Conservation (phyloP, 1,284 basidiomycete genomes). For the Irpex lacteus region DNA sequence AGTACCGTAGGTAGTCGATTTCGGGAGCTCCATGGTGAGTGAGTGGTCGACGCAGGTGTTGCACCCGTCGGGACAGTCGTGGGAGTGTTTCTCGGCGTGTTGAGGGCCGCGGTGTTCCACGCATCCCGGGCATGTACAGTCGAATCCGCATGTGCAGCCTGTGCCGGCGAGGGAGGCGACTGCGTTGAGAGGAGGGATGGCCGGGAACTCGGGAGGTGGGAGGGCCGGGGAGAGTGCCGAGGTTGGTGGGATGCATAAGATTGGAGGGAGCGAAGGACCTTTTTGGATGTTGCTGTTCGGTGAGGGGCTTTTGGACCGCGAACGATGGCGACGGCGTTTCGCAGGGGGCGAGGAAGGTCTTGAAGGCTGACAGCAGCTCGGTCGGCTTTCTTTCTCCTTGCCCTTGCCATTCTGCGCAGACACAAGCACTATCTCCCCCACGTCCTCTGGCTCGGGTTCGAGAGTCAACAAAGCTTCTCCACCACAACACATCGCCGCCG, state of each 20-base stretch:
- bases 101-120: conserved; percentile 57
- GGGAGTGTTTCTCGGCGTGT: conserved; percentile 41
- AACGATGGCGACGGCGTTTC: conserved; percentile 1
- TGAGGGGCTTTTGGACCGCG: not conserved
- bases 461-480: not conserved
- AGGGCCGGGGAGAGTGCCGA: conserved; percentile 40
- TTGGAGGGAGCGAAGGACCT: conserved; percentile 41
- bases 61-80: conserved; percentile 60
- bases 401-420: not conserved
- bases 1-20: conserved; percentile 10
- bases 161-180: conserved; percentile 56
- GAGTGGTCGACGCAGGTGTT: conserved; percentile 59
- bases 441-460: not conserved
- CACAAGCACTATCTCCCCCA: not conserved
- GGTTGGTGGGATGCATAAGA: conserved; percentile 26
- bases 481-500: conserved; percentile 42
- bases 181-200: conserved; percentile 58
- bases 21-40: conserved; percentile 41
- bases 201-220: conserved; percentile 45
- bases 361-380: not conserved
- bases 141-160: conserved; percentile 67
- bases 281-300: not conserved
- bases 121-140: conserved; percentile 74
- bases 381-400: not conserved
- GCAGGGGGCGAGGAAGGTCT: not conserved